These are phyloP conservation scores for Paraurostyla sp. DNA, from an alignment of 73 alveolate genomes.

Conservation along the genomic window DNA sequence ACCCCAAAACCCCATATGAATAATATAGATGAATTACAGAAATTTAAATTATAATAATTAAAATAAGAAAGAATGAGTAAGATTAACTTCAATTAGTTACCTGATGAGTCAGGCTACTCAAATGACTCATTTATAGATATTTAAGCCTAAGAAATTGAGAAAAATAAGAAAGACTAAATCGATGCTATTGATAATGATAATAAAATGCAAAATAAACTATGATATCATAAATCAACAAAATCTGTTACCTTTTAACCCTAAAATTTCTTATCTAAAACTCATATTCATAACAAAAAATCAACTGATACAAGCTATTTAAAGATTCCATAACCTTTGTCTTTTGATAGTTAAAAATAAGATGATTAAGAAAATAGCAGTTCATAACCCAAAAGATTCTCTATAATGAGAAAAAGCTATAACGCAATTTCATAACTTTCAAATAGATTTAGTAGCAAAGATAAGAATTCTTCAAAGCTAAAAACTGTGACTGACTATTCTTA, in stretches of 20 bases:
- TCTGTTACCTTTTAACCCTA: not conserved
- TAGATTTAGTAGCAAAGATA: not conserved
- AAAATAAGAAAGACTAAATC: not conserved
- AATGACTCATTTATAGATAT: not conserved
- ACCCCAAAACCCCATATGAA: no score
- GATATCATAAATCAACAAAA: not conserved
- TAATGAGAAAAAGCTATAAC: conserved; percentile 21
- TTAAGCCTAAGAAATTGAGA: not conserved
- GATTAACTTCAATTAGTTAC: not conserved
- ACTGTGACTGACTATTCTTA: not conserved
- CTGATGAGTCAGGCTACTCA: not conserved
- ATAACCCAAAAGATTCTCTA: not conserved
- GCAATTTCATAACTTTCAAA: not conserved
- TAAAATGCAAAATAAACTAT: not conserved
- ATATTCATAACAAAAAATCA: not conserved
- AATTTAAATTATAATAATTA: no score
- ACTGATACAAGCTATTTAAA: conserved; percentile 7
- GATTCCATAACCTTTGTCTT: not conserved
- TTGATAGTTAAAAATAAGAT: not conserved
- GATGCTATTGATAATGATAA: not conserved
- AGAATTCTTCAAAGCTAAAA: not conserved
- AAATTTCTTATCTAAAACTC: not conserved
- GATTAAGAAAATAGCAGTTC: not conserved
- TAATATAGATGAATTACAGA: no score
- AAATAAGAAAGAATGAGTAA: no score